Evolutionary conservation across 192 early-diverging fungal genomes (phyloP), one percentile per base, ranked within the genome.

Genomic region (Phycomyces nitens): DNA sequence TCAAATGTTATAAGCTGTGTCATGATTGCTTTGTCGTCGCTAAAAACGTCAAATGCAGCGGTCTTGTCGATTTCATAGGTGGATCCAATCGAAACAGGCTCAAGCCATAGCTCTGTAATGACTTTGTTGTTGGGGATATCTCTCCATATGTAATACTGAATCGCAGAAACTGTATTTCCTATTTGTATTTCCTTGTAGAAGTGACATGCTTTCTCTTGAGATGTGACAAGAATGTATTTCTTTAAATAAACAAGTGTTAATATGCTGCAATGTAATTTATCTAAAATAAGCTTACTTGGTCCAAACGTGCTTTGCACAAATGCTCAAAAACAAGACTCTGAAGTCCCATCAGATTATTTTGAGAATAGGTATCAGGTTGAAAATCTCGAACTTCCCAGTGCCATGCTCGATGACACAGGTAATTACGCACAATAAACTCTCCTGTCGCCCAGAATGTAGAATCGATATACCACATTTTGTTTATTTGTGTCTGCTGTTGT

Each of bases 1-100:
- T 85, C 84, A 56, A 80, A 85, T 0, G 84, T 83, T 7, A 78
- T 73, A 18, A 85, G 50, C n/a, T 77, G 77, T 9, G 84, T 82
- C 16, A 83, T 52, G 1, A 76, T 27, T 49, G 68, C 62, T 20
- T 66, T 65, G 39, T 85, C 84, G 1, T 65, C 53, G 5, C 53
- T 52, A 14, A 66, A 69, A 5, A 79, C 11, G 6, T 61, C 42
- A 22, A 55, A 55, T 22, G 53, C 23, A 23, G 5, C 18, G 1
- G 5, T 56, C 18, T 23, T 49, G 12, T 54, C 38, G 43, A 16
- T 65, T 9, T 56, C 55, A 16, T 56, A 24, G 0, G 21, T 60
- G 2, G 41, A 47, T 47, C 56, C 55, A 8, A 12, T 34, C 0
- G 55, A 56, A 14, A 56, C 57, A 4, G 83, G 83, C 55, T 85